Conservation (phyloP, 495 filamentous ascomycete genomes). For the Rhypophila decipiens region DNA sequence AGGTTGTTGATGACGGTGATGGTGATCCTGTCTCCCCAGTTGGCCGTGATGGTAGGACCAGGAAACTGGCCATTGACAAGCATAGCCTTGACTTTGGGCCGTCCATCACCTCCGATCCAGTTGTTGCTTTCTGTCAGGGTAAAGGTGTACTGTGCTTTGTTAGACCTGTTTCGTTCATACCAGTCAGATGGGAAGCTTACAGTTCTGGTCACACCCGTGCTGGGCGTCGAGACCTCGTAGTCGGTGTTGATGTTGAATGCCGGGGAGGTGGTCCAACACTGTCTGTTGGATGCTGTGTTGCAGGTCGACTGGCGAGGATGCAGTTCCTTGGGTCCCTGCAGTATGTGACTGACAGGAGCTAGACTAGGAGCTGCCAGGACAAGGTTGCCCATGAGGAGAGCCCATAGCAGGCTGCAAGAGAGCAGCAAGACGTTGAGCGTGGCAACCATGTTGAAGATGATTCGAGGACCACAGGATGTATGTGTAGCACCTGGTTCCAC, state of each 20-base stretch:
- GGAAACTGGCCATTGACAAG: constrained; percentile 36
- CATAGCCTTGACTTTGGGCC: constrained; percentile 33
- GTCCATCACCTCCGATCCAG: constrained; percentile 40
- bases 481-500: too few species aligned
- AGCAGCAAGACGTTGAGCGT: constrained; percentile 1
- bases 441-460: constrained; percentile 1
- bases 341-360: too few species aligned
- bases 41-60: constrained; percentile 7
- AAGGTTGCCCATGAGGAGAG: constrained; percentile 2
- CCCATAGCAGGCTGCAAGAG: constrained; percentile 10
- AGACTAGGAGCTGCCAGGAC: constrained; percentile 7
- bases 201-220: constrained; percentile 18
- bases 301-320: constrained; percentile 22
- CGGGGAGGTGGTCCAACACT: constrained; percentile 28
- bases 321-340: constrained; percentile 3
- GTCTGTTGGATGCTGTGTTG: constrained; percentile 27
- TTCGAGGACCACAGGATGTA: too few species aligned
- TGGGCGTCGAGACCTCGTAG: constrained; percentile 23
- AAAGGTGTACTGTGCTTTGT: constrained; percentile 28
- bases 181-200: constrained; percentile 9
- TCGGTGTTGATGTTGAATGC: constrained; percentile 31
- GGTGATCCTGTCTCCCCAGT: constrained; percentile 55
- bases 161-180: not conserved
- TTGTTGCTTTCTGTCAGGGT: constrained; percentile 28
- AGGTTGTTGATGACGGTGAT: constrained; percentile 51